These are phyloP conservation scores for Grifola frondosa DNA, from an alignment of 1,284 basidiomycete genomes.

Conservation along the genomic window DNA sequence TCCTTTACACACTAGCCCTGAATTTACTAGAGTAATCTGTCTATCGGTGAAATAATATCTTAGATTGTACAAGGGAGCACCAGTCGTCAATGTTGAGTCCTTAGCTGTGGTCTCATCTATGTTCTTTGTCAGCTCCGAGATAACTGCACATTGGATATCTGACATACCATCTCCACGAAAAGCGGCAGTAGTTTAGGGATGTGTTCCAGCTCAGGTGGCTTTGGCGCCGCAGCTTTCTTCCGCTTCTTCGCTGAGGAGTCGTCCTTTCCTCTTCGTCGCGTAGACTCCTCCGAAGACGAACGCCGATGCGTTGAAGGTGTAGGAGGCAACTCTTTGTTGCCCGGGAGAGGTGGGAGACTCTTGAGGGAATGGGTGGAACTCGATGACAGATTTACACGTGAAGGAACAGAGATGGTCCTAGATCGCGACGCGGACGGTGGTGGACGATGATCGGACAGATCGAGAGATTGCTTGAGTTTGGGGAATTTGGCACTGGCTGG, in stretches of 20 bases:
- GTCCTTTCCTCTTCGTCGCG: constrained; percentile 2
- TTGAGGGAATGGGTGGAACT: no score
- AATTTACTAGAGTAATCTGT: constrained; percentile 16
- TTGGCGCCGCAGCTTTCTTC: constrained; percentile 45
- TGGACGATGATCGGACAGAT: not conserved
- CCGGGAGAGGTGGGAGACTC: constrained; percentile 10
- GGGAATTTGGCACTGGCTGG: constrained; percentile 8
- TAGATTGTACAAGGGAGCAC: not conserved
- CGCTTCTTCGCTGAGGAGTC: constrained; percentile 18
- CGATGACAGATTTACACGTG: no score
- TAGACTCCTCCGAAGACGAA: not conserved
- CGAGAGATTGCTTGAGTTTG: constrained; percentile 7
- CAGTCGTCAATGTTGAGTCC: constrained; percentile 9
- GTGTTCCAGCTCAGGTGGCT: constrained; percentile 76
- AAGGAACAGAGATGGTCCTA: no score
- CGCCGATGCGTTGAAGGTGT: constrained; percentile 4
- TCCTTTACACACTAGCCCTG: constrained; percentile 12
- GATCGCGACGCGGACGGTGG: constrained; percentile 7
- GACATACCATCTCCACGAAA: constrained; percentile 84
- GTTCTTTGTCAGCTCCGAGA: not conserved
- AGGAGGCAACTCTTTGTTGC: constrained; percentile 8
- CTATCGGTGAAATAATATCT: not conserved
- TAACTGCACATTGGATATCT: constrained; percentile 10
- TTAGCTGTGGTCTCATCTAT: constrained; percentile 24
- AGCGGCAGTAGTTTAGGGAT: constrained; percentile 80